These are phyloP conservation scores for Leccinum olivaceopallidum DNA, from an alignment of 768 basidiomycete genomes.

Conservation along the genomic window DNA sequence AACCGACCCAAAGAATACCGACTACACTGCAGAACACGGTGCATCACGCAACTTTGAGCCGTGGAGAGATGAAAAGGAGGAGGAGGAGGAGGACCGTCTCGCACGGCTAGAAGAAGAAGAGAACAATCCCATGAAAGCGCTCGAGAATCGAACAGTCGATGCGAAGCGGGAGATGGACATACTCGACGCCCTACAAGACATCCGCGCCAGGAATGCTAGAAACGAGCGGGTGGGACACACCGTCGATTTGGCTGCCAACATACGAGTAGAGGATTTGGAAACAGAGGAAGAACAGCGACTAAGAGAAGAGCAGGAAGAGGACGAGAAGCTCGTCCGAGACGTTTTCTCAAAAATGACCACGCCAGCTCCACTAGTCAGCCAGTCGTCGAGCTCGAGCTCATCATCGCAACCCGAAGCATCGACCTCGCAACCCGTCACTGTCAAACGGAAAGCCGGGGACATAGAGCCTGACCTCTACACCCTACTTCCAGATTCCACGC, in stretches of 20 bases:
- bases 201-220: conserved; percentile 81
- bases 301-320: conserved; percentile 81
- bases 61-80: conserved; percentile 83
- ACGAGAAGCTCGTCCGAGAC: conserved; percentile 84
- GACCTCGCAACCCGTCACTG: conserved; percentile 49
- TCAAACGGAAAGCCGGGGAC: conserved; percentile 86
- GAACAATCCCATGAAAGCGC: conserved; percentile 95
- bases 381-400: conserved; percentile 25
- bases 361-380: conserved; percentile 25
- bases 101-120: conserved; percentile 89
- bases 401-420: conserved; percentile 20
- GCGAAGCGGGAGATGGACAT: conserved; percentile 99
- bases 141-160: conserved; percentile 91
- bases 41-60: conserved; percentile 98
- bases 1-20: conserved; percentile 97
- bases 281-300: conserved; percentile 73
- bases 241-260: conserved; percentile 64
- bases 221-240: conserved; percentile 83
- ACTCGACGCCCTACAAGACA: conserved; percentile 93
- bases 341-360: conserved; percentile 78
- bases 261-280: conserved; percentile 69
- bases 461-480: conserved; percentile 69
- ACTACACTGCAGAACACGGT: conserved; percentile 92
- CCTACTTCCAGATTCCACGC: conserved; percentile 65
- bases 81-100: conserved; percentile 80